Evolutionary conservation across 176 grass and related monocot genomes (phyloP), one percentile per base, ranked within the genome.

Genomic region (Avena atlantica): DNA sequence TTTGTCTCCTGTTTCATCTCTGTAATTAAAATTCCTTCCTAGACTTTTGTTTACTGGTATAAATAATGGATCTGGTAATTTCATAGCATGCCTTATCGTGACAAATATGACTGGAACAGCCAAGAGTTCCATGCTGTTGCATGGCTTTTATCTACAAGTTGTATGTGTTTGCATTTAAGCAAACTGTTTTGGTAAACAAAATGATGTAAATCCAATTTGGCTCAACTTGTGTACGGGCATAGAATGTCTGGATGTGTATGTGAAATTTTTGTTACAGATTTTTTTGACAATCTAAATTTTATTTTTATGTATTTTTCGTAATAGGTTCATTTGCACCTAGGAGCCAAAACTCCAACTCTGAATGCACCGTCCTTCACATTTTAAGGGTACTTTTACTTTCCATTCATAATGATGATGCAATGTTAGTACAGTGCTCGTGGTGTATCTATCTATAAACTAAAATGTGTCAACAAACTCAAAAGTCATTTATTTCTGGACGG

Each of bases 1-100:
- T 71, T 85, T 19, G 45, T 81, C 8, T 74, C 59, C 45, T 70
- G 70, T 85, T 88, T 78, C 12, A 2, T 77, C 82, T 77, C 31
- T 91, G 86, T 91, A 91, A 77, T 56, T 77, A 77, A 85, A 91
- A 85, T 76, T 8, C 53, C 15, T 63, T 61, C 60, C 5, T 13
- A 52, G 73, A 87, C 76, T 29, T 31, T 51, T 85, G 71, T 88
- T 90, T 85, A 78, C 78, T 52, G 13, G 62, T 82, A 91, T 85
- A 85, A 91, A 91, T 91, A 77, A 85, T 79, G 82, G 62, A 86
- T 77, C 71, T 81, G 70, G 15, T 40, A 52, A 70, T 64, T 34
- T 52, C 9, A 70, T 78, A 85, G 29, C 56, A 71, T 1, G 13
- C 9, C 9, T 29, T 8, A 62, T 74, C 20, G 27, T 5, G 60